Evolutionary conservation across 78 protist species (phyloP).

Genomic region (Guillardia theta): DNA sequence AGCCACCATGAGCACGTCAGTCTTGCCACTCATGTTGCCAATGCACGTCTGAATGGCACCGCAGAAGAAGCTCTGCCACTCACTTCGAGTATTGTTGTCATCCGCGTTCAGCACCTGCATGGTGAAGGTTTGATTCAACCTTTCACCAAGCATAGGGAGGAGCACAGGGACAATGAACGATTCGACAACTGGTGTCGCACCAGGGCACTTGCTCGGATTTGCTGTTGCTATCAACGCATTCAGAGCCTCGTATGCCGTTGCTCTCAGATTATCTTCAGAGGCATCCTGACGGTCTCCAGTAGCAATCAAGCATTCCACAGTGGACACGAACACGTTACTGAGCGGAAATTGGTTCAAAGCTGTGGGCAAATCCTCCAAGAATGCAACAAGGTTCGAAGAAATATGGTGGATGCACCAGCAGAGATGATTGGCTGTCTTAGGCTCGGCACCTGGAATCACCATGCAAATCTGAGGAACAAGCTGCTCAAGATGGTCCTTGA

Average conservation of each 20-base stretch:
- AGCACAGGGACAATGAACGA: neutral
- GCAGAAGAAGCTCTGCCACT: constrained; percentile 56
- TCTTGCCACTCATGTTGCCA: neutral
- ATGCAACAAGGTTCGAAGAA: too few relatives aligned
- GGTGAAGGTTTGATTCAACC: constrained; percentile 39
- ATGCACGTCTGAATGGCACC: constrained; percentile 40
- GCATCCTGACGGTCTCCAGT: neutral
- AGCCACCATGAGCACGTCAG: neutral
- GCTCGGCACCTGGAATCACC: neutral
- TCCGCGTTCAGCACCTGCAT: constrained; percentile 34
- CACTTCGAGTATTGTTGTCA: constrained; percentile 37
- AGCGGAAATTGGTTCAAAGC: too few relatives aligned
- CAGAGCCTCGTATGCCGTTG: neutral
- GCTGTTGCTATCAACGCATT: neutral
- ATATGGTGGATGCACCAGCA: constrained; percentile 72
- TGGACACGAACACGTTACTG: neutral
- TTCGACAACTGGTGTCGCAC: neutral
- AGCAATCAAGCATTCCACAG: neutral
- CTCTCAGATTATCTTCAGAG: neutral
- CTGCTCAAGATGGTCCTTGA: neutral
- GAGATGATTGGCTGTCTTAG: constrained; percentile 57
- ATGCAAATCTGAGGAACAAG: neutral
- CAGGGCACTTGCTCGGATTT: neutral
- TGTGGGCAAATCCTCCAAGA: too few relatives aligned
- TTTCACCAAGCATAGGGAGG: neutral